A percentile compares a stretch with the other conserved stretches of the same genome.
Conservation (phyloP, 345 rosid genomes). For the Ceriops zippeliana region DNA sequence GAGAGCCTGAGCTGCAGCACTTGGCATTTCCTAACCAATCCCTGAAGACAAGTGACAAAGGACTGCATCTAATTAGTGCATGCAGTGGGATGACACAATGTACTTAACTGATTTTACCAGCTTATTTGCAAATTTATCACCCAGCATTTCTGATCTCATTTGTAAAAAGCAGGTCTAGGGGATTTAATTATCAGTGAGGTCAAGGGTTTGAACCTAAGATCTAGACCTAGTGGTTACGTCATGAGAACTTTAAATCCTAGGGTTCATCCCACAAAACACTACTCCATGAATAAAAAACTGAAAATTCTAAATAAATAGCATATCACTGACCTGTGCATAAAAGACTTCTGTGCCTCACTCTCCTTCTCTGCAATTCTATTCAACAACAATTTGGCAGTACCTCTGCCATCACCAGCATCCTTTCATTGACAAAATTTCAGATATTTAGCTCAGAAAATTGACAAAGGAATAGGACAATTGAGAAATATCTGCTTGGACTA, state of each 20-base stretch:
- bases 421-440: slow-evolving; percentile 27
- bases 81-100: no score
- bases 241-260: background rate
- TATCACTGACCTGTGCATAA: slow-evolving; percentile 89
- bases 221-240: no score
- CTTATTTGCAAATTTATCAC: no score
- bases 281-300: background rate
- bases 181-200: no score
- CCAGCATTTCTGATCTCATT: no score
- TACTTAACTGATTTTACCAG: no score
- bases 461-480: slow-evolving; percentile 13
- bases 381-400: slow-evolving; percentile 74
- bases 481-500: slow-evolving; percentile 11
- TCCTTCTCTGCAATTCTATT: slow-evolving; percentile 74
- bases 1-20: no score
- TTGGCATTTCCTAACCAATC: no score
- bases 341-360: slow-evolving; percentile 94
- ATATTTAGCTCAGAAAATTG: slow-evolving; percentile 8
- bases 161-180: no score
- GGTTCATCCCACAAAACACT: background rate
- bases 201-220: no score
- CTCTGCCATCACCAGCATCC: slow-evolving; percentile 79
- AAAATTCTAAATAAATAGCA: slow-evolving; percentile 9
- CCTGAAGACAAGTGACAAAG: no score
- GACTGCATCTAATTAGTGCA: no score